Evolutionary conservation across 768 basidiomycete species (phyloP).

Genomic region (Leccinum arenicola): DNA sequence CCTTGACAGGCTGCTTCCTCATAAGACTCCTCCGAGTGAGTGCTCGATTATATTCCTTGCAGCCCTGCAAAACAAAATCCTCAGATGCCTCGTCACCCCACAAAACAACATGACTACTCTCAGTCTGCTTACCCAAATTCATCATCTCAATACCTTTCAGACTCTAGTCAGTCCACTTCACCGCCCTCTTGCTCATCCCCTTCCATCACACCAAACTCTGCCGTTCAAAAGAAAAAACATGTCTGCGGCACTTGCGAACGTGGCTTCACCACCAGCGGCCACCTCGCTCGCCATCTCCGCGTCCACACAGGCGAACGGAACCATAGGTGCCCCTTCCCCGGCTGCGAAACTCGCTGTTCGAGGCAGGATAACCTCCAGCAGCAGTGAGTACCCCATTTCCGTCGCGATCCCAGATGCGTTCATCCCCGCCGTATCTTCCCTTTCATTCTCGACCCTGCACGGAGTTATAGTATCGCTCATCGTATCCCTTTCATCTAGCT

Average conservation of each 20-base stretch:
- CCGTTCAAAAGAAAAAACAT: conserved; percentile 40
- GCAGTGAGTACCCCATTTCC: conserved; percentile 23
- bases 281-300: conserved; percentile 83
- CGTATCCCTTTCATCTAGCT: conserved; percentile 40
- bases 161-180: conserved; percentile 23
- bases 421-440: background rate
- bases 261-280: conserved; percentile 85
- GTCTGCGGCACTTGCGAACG: conserved; percentile 72
- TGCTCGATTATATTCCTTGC: conserved; percentile 19
- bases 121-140: conserved; percentile 12
- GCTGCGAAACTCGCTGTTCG: conserved; percentile 88
- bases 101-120: conserved; percentile 29
- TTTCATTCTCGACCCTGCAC: conserved; percentile 17
- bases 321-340: conserved; percentile 93
- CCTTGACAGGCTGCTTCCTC: conserved; percentile 36
- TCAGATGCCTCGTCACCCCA: conserved; percentile 30
- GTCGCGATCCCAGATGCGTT: conserved; percentile 1
- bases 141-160: conserved; percentile 25
- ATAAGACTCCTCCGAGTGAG: conserved; percentile 31
- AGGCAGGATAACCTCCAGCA: conserved; percentile 80
- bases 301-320: conserved; percentile 92
- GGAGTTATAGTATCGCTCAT: conserved; percentile 4
- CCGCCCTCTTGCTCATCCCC: conserved; percentile 5
- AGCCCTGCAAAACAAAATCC: conserved; percentile 26
- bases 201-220: background rate